Evolutionary conservation across 1,284 basidiomycete species (phyloP).

Genomic region (Mycena citricolor): DNA sequence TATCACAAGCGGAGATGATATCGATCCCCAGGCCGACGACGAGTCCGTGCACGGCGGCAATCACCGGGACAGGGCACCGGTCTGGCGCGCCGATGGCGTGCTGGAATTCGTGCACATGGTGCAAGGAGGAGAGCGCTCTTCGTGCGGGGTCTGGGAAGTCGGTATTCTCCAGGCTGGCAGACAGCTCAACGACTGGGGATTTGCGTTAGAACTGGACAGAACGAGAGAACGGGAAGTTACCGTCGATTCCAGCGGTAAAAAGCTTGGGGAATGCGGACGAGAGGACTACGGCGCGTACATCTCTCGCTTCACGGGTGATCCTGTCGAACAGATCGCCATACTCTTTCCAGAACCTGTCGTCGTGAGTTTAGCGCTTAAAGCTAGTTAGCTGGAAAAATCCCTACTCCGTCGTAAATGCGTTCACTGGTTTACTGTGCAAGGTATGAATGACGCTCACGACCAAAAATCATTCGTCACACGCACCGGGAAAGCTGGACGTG

Average conservation of each 20-base stretch:
- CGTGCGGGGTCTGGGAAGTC: too few relatives aligned
- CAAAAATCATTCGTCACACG: slow-evolving; percentile 16
- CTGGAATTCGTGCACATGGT: slow-evolving; percentile 65
- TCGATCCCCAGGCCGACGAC: slow-evolving; percentile 78
- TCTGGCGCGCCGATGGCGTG: slow-evolving; percentile 66
- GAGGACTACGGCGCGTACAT: slow-evolving; percentile 71
- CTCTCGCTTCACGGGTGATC: slow-evolving; percentile 49
- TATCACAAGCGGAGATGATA: slow-evolving; percentile 78
- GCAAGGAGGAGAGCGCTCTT: too few relatives aligned
- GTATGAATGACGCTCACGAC: background rate
- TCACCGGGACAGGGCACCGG: slow-evolving; percentile 76
- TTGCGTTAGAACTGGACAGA: background rate
- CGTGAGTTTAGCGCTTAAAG: too few relatives aligned
- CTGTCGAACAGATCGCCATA: slow-evolving; percentile 62
- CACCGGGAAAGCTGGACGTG: slow-evolving; percentile 58
- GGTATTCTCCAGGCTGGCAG: too few relatives aligned
- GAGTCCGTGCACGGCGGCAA: slow-evolving; percentile 78
- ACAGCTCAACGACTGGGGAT: slow-evolving; percentile 12
- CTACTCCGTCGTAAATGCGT: slow-evolving; percentile 69
- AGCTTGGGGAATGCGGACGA: slow-evolving; percentile 68
- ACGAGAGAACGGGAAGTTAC: slow-evolving; percentile 41
- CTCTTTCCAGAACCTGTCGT: slow-evolving; percentile 68
- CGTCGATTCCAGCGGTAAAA: slow-evolving; percentile 82
- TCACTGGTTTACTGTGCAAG: slow-evolving; percentile 61
- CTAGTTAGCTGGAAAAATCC: slow-evolving; percentile 6